A percentile compares a stretch with the other conserved stretches of the same genome.
phyloP scores from a whole-genome alignment of 2,329 filamentous ascomycete genomes.

The Aspergillus thermomutatus region DNA sequence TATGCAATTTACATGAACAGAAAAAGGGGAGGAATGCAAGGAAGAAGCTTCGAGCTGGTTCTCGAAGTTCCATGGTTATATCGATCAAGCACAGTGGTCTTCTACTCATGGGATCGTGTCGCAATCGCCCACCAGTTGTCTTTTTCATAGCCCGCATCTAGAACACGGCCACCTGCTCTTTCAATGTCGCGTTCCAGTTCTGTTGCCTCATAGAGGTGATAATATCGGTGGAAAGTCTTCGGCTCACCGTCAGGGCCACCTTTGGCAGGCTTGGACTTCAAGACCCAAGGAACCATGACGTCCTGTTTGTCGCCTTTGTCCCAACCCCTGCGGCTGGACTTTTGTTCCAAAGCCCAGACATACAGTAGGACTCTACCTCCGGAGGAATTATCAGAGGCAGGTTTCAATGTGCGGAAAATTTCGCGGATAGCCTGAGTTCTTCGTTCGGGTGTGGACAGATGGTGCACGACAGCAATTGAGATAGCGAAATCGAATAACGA shows the following conservation, averaged over 20 bases:
- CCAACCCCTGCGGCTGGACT: constrained; percentile 82
- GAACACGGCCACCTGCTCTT: constrained; percentile 69
- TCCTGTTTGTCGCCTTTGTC: constrained; percentile 80
- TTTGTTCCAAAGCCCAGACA: constrained; percentile 95
- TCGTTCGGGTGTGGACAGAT: constrained; percentile 74
- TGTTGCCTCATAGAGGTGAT: constrained; percentile 83
- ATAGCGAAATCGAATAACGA: constrained; percentile 78
- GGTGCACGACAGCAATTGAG: constrained; percentile 90
- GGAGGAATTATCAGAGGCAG: constrained; percentile 15
- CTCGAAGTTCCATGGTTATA: constrained; percentile 20
- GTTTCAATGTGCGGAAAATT: constrained; percentile 64
- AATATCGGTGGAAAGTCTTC: constrained; percentile 79
- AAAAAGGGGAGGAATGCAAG: constrained; percentile 3
- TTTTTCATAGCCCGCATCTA: constrained; percentile 86
- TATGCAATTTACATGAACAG: constrained; percentile 2
- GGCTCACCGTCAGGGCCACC: constrained; percentile 23
- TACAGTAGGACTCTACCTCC: constrained; percentile 74
- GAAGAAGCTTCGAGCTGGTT: constrained; percentile 26
- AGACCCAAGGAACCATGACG: constrained; percentile 93
- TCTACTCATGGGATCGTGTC: constrained; percentile 26
- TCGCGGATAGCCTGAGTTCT: constrained; percentile 68
- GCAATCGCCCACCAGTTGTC: constrained; percentile 97
- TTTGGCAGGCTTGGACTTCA: constrained; percentile 43
- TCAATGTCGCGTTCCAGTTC: constrained; percentile 80
- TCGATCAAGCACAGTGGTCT: constrained; percentile 13